Conservation (phyloP, 495 filamentous ascomycete species). For the Pseudevernia furfuracea region DNA sequence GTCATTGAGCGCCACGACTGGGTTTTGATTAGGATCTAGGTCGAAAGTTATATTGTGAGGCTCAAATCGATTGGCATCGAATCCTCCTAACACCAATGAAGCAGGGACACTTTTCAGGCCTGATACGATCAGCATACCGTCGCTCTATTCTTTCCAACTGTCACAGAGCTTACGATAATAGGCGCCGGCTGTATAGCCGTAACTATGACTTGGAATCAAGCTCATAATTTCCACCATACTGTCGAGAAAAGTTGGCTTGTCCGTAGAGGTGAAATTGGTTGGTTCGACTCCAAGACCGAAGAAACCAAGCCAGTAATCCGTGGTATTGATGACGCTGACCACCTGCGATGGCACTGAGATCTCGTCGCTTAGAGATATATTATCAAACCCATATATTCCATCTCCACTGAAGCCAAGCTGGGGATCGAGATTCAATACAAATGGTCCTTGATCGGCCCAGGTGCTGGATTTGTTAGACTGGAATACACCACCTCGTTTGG, state of each 20-base stretch:
- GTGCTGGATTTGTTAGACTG: constrained; percentile 42
- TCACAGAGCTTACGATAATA: constrained; percentile 41
- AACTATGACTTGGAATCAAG: constrained; percentile 52
- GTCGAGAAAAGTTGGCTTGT: constrained; percentile 17
- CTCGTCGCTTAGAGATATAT: constrained; percentile 36
- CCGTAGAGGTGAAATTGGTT: constrained; percentile 19
- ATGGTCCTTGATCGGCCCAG: constrained; percentile 49
- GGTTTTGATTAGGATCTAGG: constrained; percentile 42
- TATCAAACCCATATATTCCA: constrained; percentile 55
- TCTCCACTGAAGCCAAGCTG: constrained; percentile 45
- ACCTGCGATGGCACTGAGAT: constrained; percentile 41
- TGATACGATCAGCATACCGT: constrained; percentile 26
- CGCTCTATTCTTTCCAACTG: constrained; percentile 1
- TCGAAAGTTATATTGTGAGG: constrained; percentile 47
- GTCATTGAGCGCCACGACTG: constrained; percentile 46
- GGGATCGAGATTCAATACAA: constrained; percentile 44
- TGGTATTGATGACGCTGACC: constrained; percentile 49
- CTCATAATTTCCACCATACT: constrained; percentile 42
- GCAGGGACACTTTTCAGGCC: constrained; percentile 41
- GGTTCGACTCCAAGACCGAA: constrained; percentile 44
- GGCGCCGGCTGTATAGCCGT: constrained; percentile 61
- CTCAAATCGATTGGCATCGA: constrained; percentile 51
- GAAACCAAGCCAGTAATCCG: constrained; percentile 49
- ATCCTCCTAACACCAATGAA: constrained; percentile 57
- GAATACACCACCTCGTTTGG: constrained; percentile 49